These are phyloP conservation scores for Ceratocystiopsis minuta DNA, from an alignment of 2,329 filamentous ascomycete genomes.

Conservation along the genomic window DNA sequence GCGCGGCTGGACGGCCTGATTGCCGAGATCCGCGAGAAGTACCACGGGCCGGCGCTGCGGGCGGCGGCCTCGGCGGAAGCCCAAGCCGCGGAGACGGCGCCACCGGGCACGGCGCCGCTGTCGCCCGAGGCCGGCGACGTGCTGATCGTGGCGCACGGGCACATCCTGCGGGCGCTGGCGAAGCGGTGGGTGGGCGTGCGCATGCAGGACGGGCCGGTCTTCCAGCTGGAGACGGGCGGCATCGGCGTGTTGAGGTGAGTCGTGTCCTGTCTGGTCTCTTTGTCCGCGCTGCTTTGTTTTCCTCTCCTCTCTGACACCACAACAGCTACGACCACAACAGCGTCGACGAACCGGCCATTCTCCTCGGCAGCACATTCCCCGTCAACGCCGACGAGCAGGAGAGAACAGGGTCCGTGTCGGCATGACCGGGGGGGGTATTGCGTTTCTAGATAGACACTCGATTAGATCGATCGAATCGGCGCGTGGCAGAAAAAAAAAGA, in stretches of 20 bases:
- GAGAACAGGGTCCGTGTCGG: constrained; percentile 1
- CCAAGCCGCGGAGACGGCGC: constrained; percentile 27
- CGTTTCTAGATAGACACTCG: not conserved
- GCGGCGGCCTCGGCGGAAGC: constrained; percentile 20
- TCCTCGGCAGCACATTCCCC: constrained; percentile 55
- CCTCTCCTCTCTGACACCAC: constrained; percentile 3
- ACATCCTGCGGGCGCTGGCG: constrained; percentile 75
- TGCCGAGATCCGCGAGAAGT: constrained; percentile 48
- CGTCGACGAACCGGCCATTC: constrained; percentile 61
- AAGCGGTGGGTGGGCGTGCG: constrained; percentile 67
- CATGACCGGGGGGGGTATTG: not conserved
- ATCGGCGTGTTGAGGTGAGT: constrained; percentile 58
- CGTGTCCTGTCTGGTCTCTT: not conserved
- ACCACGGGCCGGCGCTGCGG: constrained; percentile 25
- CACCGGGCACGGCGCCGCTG: not conserved
- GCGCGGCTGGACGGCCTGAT: constrained; percentile 60
- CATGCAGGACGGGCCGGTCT: constrained; percentile 55
- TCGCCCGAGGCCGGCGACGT: constrained; percentile 35
- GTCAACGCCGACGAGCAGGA: constrained; percentile 20
- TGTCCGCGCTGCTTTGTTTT: not conserved
- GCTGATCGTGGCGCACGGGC: constrained; percentile 72
- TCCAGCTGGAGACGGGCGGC: constrained; percentile 79
- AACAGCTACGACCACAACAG: constrained; percentile 61
- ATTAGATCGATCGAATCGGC: not conserved
- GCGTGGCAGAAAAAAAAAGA: no score